These are phyloP conservation scores for Heimioporus sp. DNA, from an alignment of 768 basidiomycete genomes.

Conservation along the genomic window DNA sequence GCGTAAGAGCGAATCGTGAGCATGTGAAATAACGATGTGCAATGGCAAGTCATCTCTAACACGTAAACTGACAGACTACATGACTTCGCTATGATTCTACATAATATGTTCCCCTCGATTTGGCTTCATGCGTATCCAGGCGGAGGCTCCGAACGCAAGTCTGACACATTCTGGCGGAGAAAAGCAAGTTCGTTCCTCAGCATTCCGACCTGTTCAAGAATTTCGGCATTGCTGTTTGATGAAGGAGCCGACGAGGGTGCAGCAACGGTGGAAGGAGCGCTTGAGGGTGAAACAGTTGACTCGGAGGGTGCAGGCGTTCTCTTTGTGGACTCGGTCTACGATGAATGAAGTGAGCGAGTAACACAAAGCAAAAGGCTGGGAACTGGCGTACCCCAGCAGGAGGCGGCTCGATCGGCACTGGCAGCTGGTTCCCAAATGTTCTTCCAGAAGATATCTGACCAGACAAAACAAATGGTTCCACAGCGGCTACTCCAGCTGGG, in stretches of 20 bases:
- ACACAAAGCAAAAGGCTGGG: background rate
- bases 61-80: too few species aligned
- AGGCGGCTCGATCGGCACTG: background rate
- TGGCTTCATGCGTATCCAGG: background rate
- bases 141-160: background rate
- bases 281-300: too few species aligned
- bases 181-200: conserved; percentile 9
- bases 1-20: too few species aligned
- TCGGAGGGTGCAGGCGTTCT: too few species aligned
- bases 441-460: too few species aligned
- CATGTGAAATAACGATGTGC: too few species aligned
- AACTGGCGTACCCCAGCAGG: background rate
- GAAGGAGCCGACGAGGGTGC: background rate
- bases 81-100: too few species aligned
- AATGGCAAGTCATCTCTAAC: too few species aligned
- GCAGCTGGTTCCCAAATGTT: background rate
- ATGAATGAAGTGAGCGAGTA: too few species aligned
- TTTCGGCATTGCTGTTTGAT: background rate
- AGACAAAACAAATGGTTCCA: background rate
- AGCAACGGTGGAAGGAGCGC: too few species aligned
- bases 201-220: conserved; percentile 4
- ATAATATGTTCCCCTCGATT: too few species aligned
- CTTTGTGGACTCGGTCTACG: background rate
- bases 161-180: background rate
- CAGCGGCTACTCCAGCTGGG: background rate